These are phyloP conservation scores for Microbotryomycetes sp. DNA, from an alignment of 1,284 basidiomycete species.

Conservation along the genomic window DNA sequence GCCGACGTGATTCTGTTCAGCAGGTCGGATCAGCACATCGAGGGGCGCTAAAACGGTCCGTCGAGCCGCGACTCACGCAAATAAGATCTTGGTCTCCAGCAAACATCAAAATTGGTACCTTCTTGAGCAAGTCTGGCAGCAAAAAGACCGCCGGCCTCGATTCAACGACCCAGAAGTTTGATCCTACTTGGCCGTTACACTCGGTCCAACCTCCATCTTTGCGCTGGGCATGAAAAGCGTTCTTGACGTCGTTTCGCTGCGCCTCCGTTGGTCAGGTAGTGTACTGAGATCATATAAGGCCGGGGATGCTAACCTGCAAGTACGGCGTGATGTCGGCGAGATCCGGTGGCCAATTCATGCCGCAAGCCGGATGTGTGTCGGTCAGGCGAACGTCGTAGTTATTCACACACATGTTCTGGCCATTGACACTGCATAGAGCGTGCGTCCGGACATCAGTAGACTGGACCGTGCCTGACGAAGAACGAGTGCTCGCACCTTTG, in stretches of 20 bases:
- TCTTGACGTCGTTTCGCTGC: constrained; percentile 70
- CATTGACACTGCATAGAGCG: constrained; percentile 53
- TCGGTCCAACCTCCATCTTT: constrained; percentile 83
- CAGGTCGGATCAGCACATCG: too few species aligned
- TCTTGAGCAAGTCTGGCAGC: constrained; percentile 68
- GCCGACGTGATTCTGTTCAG: constrained; percentile 67
- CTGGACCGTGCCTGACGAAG: too few species aligned
- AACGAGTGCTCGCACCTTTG: constrained; percentile 59
- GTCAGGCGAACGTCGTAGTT: constrained; percentile 88
- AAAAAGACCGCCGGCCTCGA: constrained; percentile 68
- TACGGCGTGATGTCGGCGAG: constrained; percentile 69
- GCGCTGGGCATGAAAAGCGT: constrained; percentile 69
- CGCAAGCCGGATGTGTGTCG: constrained; percentile 80
- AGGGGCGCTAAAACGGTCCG: too few species aligned
- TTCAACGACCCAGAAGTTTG: constrained; percentile 52
- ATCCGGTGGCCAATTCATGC: constrained; percentile 98
- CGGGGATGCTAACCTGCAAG: constrained; percentile 56
- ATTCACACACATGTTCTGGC: constrained; percentile 73
- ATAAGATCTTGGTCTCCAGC: constrained; percentile 94
- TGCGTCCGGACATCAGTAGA: too few species aligned
- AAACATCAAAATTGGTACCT: constrained; percentile 78
- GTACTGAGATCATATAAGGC: neutral
- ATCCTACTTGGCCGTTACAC: constrained; percentile 65
- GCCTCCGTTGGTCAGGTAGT: neutral
- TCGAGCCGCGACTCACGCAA: constrained; percentile 51